Base-by-base conservation (phyloP, 2,329 filamentous ascomycete species). In the Penicillium frequentans region DNA sequence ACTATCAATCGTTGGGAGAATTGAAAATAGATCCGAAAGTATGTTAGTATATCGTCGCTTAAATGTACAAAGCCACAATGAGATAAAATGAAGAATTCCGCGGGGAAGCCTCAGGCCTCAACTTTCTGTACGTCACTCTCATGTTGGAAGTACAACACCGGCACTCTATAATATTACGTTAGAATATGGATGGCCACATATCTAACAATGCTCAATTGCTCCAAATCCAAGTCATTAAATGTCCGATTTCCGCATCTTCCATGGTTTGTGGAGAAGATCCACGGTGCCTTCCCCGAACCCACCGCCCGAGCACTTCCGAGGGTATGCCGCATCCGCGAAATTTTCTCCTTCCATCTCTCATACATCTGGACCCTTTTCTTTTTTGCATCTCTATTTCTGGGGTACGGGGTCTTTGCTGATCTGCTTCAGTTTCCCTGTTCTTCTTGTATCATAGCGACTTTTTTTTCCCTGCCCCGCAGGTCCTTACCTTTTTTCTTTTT, bases 251-350 rank as follows among this genome's bases (percentile, higher is more conserved):
- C 46, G 49, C 33, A 47, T 50, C 35, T 43, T 50, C 23, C 35
- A 42, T 21, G 26, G 27, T 44, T 37, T 46, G 50, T 53, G 50
- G 52, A 62, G 64, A 58, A 62, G 42, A 52, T 63, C 62, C 63
- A 58, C 62, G 64, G 58, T 56, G 55, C 11, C 49, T 68, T 58
- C 61, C 56, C 60, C 62, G 64, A 64, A 63, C 63, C 65, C 66
- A 68, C 65, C 67, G 66, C 71, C 72, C 72, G 73, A 74, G 68
- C 68, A 64, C 67, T 72, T 71, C 73, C 73, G 74, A 72, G 63
- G 66, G 69, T 70, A 71, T 71, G 68, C 74, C 73, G 73, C 65
- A 68, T 68, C 72, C 69, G 70, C 71, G 70, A 76, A 76, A 75
- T 75, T 76, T 76, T 75, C 72, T 73, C 64, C 61, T 57, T 67